Evolutionary conservation across 2,329 filamentous ascomycete genomes (phyloP).

Genomic region (Sporothrix inflata): DNA sequence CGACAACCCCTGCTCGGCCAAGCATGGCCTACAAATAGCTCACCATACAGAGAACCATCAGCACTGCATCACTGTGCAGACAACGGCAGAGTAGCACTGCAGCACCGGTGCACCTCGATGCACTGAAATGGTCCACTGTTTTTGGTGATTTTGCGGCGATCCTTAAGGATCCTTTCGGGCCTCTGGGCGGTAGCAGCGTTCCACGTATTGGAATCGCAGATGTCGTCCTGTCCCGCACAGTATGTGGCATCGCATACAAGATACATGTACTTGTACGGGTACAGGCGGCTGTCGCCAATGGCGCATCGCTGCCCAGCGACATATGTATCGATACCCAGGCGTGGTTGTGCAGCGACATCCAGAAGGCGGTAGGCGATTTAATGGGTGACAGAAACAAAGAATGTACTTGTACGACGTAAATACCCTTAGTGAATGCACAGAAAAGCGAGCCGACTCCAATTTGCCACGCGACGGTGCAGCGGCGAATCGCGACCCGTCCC

Average conservation of each 20-base stretch:
- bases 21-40: background rate
- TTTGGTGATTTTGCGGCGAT: background rate
- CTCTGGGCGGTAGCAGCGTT: background rate
- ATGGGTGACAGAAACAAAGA: background rate
- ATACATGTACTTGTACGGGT: background rate
- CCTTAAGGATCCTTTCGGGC: background rate
- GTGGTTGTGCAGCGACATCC: background rate
- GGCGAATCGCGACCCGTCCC: constrained; percentile 26
- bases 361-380: background rate
- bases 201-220: background rate
- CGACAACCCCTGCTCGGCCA: background rate
- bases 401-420: no score
- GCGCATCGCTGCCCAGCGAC: constrained; percentile 42
- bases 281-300: constrained; percentile 30
- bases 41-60: background rate
- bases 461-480: constrained; percentile 25
- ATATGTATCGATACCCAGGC: constrained; percentile 34
- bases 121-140: background rate
- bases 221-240: background rate
- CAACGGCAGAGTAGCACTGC: background rate
- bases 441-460: background rate
- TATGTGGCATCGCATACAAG: background rate
- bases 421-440: no score
- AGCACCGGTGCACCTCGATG: background rate
- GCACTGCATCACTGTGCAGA: background rate